These are phyloP conservation scores for Eucalyptus victrix DNA, from an alignment of 345 rosid genomes.

Conservation along the genomic window DNA sequence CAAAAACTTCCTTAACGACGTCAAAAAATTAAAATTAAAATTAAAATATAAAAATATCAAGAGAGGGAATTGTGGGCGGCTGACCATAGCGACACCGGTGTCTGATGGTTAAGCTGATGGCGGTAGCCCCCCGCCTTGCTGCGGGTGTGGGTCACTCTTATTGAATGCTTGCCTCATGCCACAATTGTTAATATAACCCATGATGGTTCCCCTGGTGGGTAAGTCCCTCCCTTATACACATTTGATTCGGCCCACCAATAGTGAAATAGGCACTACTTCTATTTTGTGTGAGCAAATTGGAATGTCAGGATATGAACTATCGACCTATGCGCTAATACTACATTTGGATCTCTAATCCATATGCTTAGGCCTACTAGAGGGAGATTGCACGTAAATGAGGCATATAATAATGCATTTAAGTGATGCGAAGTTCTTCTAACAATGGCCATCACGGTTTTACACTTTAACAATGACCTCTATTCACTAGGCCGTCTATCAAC, in stretches of 20 bases:
- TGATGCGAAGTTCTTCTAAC: neutral
- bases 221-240: neutral
- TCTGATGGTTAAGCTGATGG: neutral
- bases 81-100: neutral
- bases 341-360: no score
- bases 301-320: neutral
- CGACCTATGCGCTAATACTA: no score
- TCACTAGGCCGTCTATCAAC: neutral
- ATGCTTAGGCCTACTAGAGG: neutral
- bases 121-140: no score
- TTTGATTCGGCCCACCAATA: neutral
- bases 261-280: no score
- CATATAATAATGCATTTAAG: neutral
- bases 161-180: neutral
- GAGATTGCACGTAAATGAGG: neutral
- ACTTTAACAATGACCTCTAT: neutral
- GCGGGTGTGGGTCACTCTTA: neutral
- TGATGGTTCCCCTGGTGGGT: neutral
- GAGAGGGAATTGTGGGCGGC: neutral
- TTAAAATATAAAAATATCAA: no score
- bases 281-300: neutral
- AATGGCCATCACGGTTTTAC: accelerated
- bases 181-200: no score
- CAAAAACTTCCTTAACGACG: no score
- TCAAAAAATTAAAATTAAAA: no score